Evolutionary conservation across 148 eudicot species (phyloP).

Genomic region (Fagopyrum homotropicum): DNA sequence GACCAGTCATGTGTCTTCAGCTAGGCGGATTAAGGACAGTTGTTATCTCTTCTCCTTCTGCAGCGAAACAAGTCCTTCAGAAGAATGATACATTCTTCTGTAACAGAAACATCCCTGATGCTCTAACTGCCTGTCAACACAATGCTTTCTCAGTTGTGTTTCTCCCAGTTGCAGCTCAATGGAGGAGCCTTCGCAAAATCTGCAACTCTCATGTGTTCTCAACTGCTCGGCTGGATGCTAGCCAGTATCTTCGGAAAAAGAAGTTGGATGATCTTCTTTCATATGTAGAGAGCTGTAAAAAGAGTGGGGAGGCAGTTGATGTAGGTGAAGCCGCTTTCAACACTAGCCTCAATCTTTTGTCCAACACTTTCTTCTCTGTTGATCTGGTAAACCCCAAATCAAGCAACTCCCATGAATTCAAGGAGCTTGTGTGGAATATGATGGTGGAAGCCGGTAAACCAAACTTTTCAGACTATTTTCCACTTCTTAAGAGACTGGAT

Average conservation of each 20-base stretch:
- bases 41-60: conserved; percentile 34
- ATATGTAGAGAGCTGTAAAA: conserved; percentile 16
- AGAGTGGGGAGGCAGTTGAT: conserved; percentile 23
- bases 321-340: conserved; percentile 27
- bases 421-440: conserved; percentile 18
- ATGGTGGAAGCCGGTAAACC: conserved; percentile 32
- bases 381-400: conserved; percentile 21
- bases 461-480: conserved; percentile 33
- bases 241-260: conserved; percentile 13
- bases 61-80: conserved; percentile 51
- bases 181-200: conserved; percentile 36
- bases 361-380: conserved; percentile 31
- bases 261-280: conserved; percentile 23
- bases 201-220: conserved; percentile 26
- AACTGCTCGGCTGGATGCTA: conserved; percentile 23
- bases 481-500: conserved; percentile 20
- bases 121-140: conserved; percentile 20
- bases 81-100: conserved; percentile 40
- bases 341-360: conserved; percentile 26
- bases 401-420: conserved; percentile 10
- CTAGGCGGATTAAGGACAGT: conserved; percentile 32
- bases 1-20: conserved; percentile 38
- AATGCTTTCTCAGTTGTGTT: conserved; percentile 21
- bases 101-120: conserved; percentile 22
- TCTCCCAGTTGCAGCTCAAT: conserved; percentile 19